Base-by-base conservation (phyloP, 495 filamentous ascomycete genomes). In the Xylaria intraflava region DNA sequence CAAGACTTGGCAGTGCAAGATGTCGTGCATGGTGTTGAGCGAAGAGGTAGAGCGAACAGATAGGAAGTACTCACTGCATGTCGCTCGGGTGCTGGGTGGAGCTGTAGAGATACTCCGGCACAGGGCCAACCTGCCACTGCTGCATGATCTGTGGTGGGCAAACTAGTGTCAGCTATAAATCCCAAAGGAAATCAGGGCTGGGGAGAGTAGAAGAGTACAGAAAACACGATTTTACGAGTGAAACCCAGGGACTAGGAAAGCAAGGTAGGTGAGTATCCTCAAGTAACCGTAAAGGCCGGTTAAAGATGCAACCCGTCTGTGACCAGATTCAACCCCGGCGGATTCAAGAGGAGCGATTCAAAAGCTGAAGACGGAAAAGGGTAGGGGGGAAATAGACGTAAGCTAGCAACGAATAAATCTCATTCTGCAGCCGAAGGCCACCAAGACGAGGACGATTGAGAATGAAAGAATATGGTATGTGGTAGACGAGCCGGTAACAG, bases 61-160 rank as follows among this genome's bases (percentile, higher is more conserved):
- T 39, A 67, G 48, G 58, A 71, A 64, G 72, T 76, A 78, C 75
- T 75, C 61, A 78, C 75, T 78, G 75, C 58, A 76, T 65, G 54
- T 75, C 73, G 61, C 69, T 72, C 46, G 72, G 58, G 59, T 74
- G 71, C 66, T 65, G 70, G 60, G 69, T 72, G 73, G 72, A 71
- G 66, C 71, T 55, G 61, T 61, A 68, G 43, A 76, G 51, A 68
- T 76, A 75, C 64, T 72, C 74, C 60, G 69, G 63, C 65, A 71
- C 62, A 54, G 74, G 69, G 55, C 70, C 53, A 62, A 77, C 72
- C 64, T 72, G 74, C 75, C 73, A 77, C 68, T 76, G 69, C 69
- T 78, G 70, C 75, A 78, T 78, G 65, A 59, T 72, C 71, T 74
- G 62, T 57, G 62, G 51, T 55, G 49, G 65, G 61, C 57, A 65